phyloP scores from a whole-genome alignment of 495 filamentous ascomycete genomes.

The Choiromyces venosus region DNA sequence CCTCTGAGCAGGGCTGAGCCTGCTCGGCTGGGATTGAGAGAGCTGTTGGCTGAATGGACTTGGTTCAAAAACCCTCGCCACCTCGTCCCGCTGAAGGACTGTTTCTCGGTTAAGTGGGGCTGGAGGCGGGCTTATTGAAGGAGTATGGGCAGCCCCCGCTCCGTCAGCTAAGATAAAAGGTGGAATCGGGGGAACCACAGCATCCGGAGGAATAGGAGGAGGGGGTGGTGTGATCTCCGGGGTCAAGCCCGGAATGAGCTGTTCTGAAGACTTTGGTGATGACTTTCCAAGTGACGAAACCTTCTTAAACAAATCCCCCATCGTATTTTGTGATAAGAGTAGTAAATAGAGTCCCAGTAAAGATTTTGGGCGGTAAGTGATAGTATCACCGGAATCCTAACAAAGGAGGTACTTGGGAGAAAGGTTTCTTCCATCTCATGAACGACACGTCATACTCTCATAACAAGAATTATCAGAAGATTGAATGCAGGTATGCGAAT shows the following conservation, averaged over 20 bases:
- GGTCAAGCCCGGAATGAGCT: conserved; percentile 4
- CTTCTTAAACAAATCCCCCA: conserved; percentile 14
- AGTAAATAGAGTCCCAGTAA: background rate
- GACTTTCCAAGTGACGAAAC: conserved; percentile 10
- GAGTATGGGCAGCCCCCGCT: background rate
- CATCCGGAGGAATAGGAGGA: conserved; percentile 7
- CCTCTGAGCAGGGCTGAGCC: too few relatives aligned
- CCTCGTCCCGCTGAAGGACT: conserved; percentile 10
- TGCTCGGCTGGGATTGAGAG: background rate
- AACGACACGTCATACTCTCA: background rate
- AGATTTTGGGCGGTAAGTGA: background rate
- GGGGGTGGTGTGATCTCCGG: conserved; percentile 10
- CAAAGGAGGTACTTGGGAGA: background rate
- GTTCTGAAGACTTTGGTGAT: conserved; percentile 8
- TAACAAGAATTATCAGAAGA: background rate
- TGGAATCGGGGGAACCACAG: conserved; percentile 15
- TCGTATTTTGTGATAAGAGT: background rate
- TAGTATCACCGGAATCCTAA: background rate
- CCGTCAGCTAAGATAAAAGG: conserved; percentile 1
- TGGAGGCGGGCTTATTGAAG: conserved; percentile 4
- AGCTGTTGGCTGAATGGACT: conserved; percentile 16
- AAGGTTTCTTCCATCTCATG: background rate
- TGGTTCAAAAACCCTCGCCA: conserved; percentile 12
- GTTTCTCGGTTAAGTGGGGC: conserved; percentile 4
- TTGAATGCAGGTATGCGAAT: background rate